phyloP scores from a whole-genome alignment of 768 basidiomycete species.

The Leccinellum rugosiceps region DNA sequence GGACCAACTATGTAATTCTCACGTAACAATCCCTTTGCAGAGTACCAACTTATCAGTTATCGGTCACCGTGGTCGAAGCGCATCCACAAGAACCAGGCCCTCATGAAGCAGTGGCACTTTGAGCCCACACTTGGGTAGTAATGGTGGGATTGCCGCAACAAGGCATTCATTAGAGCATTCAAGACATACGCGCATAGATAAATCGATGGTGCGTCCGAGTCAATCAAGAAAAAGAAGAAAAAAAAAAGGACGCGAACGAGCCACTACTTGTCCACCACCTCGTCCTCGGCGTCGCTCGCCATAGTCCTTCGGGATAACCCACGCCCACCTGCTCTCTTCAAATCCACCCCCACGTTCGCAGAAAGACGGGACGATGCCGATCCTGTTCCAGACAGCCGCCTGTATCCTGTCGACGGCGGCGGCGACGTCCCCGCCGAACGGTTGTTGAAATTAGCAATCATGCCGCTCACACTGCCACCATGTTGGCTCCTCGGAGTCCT shows the following conservation, averaged over 20 bases:
- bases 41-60: too few species aligned
- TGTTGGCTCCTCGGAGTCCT: conserved; percentile 45
- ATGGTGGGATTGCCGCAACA: background rate
- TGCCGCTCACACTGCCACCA: conserved; percentile 46
- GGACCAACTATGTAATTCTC: too few species aligned
- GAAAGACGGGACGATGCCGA: conserved; percentile 10
- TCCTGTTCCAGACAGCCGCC: conserved; percentile 43
- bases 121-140: background rate
- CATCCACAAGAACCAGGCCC: background rate
- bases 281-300: conserved; percentile 83
- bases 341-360: conserved; percentile 5
- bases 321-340: conserved; percentile 45
- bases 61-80: too few species aligned
- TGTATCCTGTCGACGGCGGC: conserved; percentile 37
- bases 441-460: conserved; percentile 57
- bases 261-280: conserved; percentile 43
- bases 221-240: background rate
- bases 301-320: conserved; percentile 71
- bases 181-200: background rate
- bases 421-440: conserved; percentile 36
- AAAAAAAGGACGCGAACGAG: background rate
- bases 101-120: background rate
- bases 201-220: background rate
- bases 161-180: background rate
- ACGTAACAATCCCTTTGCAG: too few species aligned